Evolutionary conservation across 805 yeast genomes (phyloP).

Genomic region (Candida pini): DNA sequence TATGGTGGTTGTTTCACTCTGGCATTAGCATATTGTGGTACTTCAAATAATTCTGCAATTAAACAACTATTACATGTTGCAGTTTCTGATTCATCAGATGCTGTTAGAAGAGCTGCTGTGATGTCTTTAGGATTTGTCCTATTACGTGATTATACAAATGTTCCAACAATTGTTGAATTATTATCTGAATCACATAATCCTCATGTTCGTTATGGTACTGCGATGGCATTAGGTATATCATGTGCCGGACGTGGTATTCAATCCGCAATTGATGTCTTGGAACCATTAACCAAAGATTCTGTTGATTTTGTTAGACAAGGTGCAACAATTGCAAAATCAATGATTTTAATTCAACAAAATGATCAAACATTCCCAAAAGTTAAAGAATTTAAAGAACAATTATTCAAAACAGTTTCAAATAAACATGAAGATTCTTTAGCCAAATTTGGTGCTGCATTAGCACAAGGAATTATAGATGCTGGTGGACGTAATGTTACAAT

Average conservation of each 20-base stretch:
- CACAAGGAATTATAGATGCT: slow-evolving; percentile 97
- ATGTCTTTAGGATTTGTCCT: slow-evolving; percentile 86
- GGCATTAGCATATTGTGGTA: slow-evolving; percentile 95
- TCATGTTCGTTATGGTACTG: slow-evolving; percentile 97
- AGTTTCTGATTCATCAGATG: slow-evolving; percentile 93
- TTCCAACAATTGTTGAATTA: slow-evolving; percentile 91
- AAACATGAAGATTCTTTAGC: slow-evolving; percentile 97
- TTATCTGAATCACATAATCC: slow-evolving; percentile 94
- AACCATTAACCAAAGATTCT: slow-evolving; percentile 88
- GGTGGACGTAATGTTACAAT: slow-evolving; percentile 98
- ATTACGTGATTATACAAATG: slow-evolving; percentile 84
- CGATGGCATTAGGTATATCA: slow-evolving; percentile 93
- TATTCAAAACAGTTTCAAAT: slow-evolving; percentile 70
- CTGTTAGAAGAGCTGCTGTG: slow-evolving; percentile 94
- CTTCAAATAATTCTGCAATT: slow-evolving; percentile 85
- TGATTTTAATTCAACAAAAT: slow-evolving; percentile 85
- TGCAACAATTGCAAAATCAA: slow-evolving; percentile 84
- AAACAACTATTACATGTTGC: slow-evolving; percentile 85
- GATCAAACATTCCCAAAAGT: slow-evolving; percentile 80
- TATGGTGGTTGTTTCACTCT: slow-evolving; percentile 95
- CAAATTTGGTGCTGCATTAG: slow-evolving; percentile 93
- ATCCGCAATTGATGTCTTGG: slow-evolving; percentile 86
- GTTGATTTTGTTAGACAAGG: slow-evolving; percentile 98
- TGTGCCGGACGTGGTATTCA: slow-evolving; percentile 92
- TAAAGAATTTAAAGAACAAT: slow-evolving; percentile 64